phyloP scores from a whole-genome alignment of 2,329 filamentous ascomycete genomes.

The Akanthomyces muscarius region DNA sequence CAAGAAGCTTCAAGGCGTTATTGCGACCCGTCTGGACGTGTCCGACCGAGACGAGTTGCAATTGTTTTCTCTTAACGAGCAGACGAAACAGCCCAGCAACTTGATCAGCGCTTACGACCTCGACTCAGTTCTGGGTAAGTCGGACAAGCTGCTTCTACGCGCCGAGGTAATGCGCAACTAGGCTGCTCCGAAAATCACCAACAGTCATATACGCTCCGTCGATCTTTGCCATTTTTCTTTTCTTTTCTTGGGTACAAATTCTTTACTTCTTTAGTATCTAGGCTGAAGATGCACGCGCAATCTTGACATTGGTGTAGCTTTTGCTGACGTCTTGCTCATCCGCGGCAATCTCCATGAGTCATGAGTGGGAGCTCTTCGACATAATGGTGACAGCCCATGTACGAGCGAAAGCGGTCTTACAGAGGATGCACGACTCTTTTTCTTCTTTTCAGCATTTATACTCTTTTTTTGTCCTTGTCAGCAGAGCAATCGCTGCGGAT shows the following conservation, averaged over 20 bases:
- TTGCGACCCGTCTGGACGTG: slow-evolving; percentile 78
- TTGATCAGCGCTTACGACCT: slow-evolving; percentile 78
- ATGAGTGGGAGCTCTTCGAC: not conserved
- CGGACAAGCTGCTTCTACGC: slow-evolving; percentile 80
- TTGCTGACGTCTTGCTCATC: not conserved
- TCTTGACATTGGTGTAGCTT: not conserved
- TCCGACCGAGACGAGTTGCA: slow-evolving; percentile 64
- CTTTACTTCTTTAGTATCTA: not conserved
- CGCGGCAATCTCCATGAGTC: not conserved
- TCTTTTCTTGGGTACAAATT: slow-evolving; percentile 18
- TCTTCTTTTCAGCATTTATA: not conserved
- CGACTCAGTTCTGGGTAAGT: slow-evolving; percentile 72
- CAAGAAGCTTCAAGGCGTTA: slow-evolving; percentile 74
- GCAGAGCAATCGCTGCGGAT: slow-evolving; percentile 12
- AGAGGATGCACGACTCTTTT: slow-evolving; percentile 4
- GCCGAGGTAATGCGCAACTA: slow-evolving; percentile 43
- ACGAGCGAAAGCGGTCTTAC: not conserved
- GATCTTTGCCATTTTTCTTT: not conserved
- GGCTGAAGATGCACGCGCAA: not conserved
- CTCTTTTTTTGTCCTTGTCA: slow-evolving; percentile 1
- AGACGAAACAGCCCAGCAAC: slow-evolving; percentile 67
- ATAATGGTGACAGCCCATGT: not conserved
- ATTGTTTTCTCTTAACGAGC: slow-evolving; percentile 83
- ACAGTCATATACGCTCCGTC: not conserved
- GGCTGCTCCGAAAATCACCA: too few relatives aligned